Base-by-base conservation (phyloP, 306 rosid genomes). In the Prunus armeniaca region DNA sequence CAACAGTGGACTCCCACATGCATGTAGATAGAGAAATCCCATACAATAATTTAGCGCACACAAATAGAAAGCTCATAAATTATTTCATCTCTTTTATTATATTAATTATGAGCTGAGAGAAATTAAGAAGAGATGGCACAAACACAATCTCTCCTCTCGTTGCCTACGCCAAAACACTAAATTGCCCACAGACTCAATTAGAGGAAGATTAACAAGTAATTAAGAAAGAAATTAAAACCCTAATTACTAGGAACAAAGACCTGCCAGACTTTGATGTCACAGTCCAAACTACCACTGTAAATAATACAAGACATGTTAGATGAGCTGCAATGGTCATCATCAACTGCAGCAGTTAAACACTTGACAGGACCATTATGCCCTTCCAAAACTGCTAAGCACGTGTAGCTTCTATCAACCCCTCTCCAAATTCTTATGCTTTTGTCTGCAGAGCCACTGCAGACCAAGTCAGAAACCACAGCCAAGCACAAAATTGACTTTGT, bases 381-480 rank as follows among this genome's bases (percentile, higher is more conserved):
- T 89, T 88, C 92, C 73, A 95, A 76, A 62, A 90, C 89, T 8
- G 80, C 91, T 76, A 95, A 78, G 70, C 98, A 95, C 0, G 62
- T 78, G 69, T 89, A 92, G 18, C 78, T 87, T 76, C 58, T 84
- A 11, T 78, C 41, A 14, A 72, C n/a, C 5, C 89, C 88, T 78
- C 89, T 92, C 98, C 98, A 95, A 67, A 95, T 84, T 27, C 98
- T 83, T 4, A 92, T 65, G 0, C 88, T 90, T 78, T 82, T 88
- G 69, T 95, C 98, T 19, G 94, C 96, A 1, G 98, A 94, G 57
- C 98, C 98, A 80, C 98, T 95, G 9, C 88, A 92, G 17, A 95
- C 80, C 74, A 92, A 81, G 72, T 88, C 87, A 54, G 38, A 55
- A 14, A 88, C 93, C 77, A 86, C 95, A 3, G 80, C 77, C 84